Percentiles rank a stretch among this genome's conserved stretches.
Conservation (phyloP, 2,329 filamentous ascomycete genomes). For the Trichoderma atroviride region DNA sequence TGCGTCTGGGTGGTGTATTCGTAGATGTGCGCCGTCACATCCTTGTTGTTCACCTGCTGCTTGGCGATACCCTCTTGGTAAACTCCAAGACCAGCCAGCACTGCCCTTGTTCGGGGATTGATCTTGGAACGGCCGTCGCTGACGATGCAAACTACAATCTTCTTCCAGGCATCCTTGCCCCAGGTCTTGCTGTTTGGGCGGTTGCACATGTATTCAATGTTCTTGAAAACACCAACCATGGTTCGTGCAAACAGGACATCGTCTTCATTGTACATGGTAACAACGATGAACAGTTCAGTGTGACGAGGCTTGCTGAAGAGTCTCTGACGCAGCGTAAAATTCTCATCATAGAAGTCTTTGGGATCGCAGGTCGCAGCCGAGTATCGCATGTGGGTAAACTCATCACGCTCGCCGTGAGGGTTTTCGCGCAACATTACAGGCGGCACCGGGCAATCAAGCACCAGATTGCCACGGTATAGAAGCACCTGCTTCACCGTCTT, state of each 20-base stretch:
- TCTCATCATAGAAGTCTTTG: conserved; percentile 80
- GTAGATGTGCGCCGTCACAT: conserved; percentile 97
- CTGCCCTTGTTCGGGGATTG: conserved; percentile 84
- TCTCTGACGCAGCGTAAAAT: conserved; percentile 88
- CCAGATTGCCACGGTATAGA: conserved; percentile 92
- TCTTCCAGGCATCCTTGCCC: conserved; percentile 99
- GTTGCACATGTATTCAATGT: conserved; percentile 97
- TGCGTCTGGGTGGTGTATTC: conserved; percentile 89
- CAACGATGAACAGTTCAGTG: conserved; percentile 92
- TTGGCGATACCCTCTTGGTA: conserved; percentile 99
- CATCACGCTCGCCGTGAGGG: conserved; percentile 88
- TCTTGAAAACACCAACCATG: conserved; percentile 97
- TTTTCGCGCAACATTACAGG: conserved; percentile 85
- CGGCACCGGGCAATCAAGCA: conserved; percentile 94
- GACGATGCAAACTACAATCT: conserved; percentile 97
- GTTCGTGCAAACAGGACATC: conserved; percentile 94
- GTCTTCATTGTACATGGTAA: conserved; percentile 99
- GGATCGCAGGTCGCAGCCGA: conserved; percentile 94
- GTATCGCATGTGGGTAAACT: conserved; percentile 91
- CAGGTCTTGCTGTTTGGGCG: conserved; percentile 93
- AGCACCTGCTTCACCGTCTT: conserved; percentile 99
- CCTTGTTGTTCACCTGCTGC: conserved; percentile 94
- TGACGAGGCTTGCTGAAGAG: conserved; percentile 91
- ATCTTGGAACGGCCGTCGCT: conserved; percentile 97
- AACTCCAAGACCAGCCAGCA: conserved; percentile 90